phyloP scores from a whole-genome alignment of 164 flowering plant species.

The Magnolia officinalis region DNA sequence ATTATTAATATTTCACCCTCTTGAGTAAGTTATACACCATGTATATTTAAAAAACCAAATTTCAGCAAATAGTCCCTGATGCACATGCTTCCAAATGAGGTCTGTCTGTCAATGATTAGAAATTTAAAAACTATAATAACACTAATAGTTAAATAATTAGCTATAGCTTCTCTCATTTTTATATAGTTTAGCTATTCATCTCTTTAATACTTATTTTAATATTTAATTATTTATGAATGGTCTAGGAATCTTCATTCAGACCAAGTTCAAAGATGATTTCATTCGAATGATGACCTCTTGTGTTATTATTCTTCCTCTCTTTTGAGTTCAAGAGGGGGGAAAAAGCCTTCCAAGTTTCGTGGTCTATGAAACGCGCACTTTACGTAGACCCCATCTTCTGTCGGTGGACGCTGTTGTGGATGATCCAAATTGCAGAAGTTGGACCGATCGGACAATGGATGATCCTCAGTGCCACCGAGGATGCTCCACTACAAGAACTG shows the following conservation, averaged over 20 bases:
- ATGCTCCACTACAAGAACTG: too few species aligned
- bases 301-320: neutral
- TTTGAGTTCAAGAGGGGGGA: neutral
- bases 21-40: conserved; percentile 1
- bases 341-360: neutral
- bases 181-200: neutral
- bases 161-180: neutral
- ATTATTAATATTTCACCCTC: neutral
- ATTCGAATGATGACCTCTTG: neutral
- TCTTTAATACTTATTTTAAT: too few species aligned
- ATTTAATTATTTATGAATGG: neutral
- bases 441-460: too few species aligned
- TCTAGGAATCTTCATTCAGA: neutral
- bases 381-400: neutral
- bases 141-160: conserved; percentile 5
- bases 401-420: too few species aligned
- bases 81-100: conserved; percentile 16
- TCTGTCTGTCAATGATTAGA: neutral
- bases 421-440: too few species aligned
- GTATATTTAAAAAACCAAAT: neutral
- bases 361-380: neutral
- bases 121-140: neutral
- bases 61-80: neutral
- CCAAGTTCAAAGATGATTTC: neutral
- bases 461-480: too few species aligned